A percentile compares a stretch with the other conserved stretches of the same genome.
phyloP scores from a whole-genome alignment of 306 rosid genomes.

The Vigna hirtella region DNA sequence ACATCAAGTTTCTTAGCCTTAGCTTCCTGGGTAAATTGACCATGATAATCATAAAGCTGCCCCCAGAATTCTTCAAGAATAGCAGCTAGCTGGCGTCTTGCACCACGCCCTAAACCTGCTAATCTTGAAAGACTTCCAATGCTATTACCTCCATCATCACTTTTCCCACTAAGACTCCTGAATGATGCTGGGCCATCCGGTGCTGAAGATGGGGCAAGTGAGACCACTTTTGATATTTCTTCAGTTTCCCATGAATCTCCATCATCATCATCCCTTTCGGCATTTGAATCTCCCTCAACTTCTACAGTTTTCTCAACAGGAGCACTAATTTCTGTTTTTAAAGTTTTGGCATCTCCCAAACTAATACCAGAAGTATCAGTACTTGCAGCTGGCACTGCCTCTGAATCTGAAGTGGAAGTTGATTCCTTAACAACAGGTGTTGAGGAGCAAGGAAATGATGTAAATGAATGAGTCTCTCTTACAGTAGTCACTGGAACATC shows the following conservation, averaged over 20 bases:
- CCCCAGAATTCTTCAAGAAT: slow-evolving; percentile 94
- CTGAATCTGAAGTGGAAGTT: slow-evolving; percentile 51
- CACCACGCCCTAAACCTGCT: slow-evolving; percentile 95
- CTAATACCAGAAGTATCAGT: slow-evolving; percentile 54
- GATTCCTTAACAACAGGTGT: slow-evolving; percentile 50
- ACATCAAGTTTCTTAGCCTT: slow-evolving; percentile 74
- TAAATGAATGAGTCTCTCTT: slow-evolving; percentile 54
- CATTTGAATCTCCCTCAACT: slow-evolving; percentile 58
- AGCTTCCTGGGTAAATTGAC: slow-evolving; percentile 68
- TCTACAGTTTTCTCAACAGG: slow-evolving; percentile 63
- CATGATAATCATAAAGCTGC: slow-evolving; percentile 82
- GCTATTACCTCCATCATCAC: slow-evolving; percentile 85
- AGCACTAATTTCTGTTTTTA: slow-evolving; percentile 49
- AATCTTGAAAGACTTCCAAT: slow-evolving; percentile 93
- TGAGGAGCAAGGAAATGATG: slow-evolving; percentile 49
- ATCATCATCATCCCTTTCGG: slow-evolving; percentile 77
- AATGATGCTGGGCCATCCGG: slow-evolving; percentile 91
- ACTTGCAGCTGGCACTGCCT: slow-evolving; percentile 50
- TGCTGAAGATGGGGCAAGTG: slow-evolving; percentile 56
- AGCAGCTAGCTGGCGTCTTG: slow-evolving; percentile 85
- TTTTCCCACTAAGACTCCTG: slow-evolving; percentile 88
- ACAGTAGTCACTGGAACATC: slow-evolving; percentile 51
- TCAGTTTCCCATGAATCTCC: slow-evolving; percentile 82
- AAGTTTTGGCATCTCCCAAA: slow-evolving; percentile 42
- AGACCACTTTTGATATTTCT: slow-evolving; percentile 64